Evolutionary conservation across 352 stramenopile species (phyloP), one percentile per base, ranked within the genome.

Genomic region (Pythium rishiriense): DNA sequence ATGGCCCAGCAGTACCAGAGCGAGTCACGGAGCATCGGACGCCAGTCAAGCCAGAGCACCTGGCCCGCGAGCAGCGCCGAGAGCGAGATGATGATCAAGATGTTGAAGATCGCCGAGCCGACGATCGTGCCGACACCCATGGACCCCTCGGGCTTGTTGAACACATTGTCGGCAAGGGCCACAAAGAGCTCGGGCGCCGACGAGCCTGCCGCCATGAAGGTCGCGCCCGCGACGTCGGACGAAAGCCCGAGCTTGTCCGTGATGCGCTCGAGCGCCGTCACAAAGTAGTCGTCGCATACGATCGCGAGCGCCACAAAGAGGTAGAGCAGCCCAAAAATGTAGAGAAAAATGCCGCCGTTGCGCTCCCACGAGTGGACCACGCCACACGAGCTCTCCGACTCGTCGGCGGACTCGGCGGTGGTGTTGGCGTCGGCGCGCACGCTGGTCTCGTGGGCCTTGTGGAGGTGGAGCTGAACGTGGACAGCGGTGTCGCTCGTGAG

Each of bases 271-370:
- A 96, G 74, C 31, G 87, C 57, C 14, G 84, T 79, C 31, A 93
- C 86, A 31, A 96, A 90, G 71, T 95, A 96, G 70, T 96, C 88
- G 69, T 96, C 88, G 56, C 79, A 92, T 39, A 96, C 88, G 73
- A 96, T 88, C 46, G 88, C 88, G 46, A 96, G 84, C 43, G 83
- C 83, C 29, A 96, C 75, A 66, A 96, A 96, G 50, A 87, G 73
- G 62, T 91, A 92, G 35, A 90, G 69, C 39, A 94, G 72, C 19
- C 67, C 67, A 25, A 76, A 66, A 29, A 91, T 68, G 66, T 94
- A 89, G 24, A 88, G 45, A 25, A 79, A 68, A 35, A 93, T 78
- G 48, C 80, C 81, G 46, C 79, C 78, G 33, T 81, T 64, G 35
- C 67, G 76, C 51, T 90, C 79, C 81, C 81, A 90, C 35, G 52